A percentile compares a stretch with the other conserved stretches of the same genome.
These are phyloP conservation scores for Hanseniaspora uvarum DNA, from an alignment of 1,139 yeast species.

Conservation along the genomic window DNA sequence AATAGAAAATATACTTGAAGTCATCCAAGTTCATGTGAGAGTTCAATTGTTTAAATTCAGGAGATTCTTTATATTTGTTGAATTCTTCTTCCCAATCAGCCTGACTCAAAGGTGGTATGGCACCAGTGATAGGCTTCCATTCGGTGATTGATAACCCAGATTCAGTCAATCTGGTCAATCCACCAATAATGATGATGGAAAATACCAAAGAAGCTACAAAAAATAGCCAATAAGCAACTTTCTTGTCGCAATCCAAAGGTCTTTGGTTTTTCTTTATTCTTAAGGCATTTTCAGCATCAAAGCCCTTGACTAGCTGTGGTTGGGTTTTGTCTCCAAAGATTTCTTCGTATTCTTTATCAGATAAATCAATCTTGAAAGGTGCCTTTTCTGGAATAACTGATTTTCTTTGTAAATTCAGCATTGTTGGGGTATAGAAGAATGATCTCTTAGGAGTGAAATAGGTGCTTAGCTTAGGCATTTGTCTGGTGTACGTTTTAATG, in stretches of 20 bases:
- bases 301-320: neutral
- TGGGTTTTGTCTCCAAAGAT: slow-evolving; percentile 1
- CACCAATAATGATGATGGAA: slow-evolving; percentile 94
- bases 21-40: slow-evolving; percentile 86
- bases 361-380: neutral
- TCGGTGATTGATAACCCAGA: slow-evolving; percentile 94
- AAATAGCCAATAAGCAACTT: slow-evolving; percentile 78
- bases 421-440: neutral
- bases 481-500: neutral
- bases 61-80: slow-evolving; percentile 67
- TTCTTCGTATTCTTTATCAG: slow-evolving; percentile 9
- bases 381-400: neutral
- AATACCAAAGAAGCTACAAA: slow-evolving; percentile 88
- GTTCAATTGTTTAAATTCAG: slow-evolving; percentile 82
- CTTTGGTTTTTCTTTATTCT: slow-evolving; percentile 10
- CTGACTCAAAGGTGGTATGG: slow-evolving; percentile 74
- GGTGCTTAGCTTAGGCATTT: neutral
- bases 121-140: slow-evolving; percentile 97
- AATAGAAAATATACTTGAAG: slow-evolving; percentile 84
- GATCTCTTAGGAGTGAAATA: neutral
- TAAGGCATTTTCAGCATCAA: slow-evolving; percentile 5
- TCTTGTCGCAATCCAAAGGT: slow-evolving; percentile 33
- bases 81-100: slow-evolving; percentile 82
- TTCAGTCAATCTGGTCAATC: slow-evolving; percentile 87
- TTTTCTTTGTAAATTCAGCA: neutral